These are phyloP conservation scores for Leucoagaricus sp. DNA, from an alignment of 1,284 basidiomycete genomes.

Conservation along the genomic window DNA sequence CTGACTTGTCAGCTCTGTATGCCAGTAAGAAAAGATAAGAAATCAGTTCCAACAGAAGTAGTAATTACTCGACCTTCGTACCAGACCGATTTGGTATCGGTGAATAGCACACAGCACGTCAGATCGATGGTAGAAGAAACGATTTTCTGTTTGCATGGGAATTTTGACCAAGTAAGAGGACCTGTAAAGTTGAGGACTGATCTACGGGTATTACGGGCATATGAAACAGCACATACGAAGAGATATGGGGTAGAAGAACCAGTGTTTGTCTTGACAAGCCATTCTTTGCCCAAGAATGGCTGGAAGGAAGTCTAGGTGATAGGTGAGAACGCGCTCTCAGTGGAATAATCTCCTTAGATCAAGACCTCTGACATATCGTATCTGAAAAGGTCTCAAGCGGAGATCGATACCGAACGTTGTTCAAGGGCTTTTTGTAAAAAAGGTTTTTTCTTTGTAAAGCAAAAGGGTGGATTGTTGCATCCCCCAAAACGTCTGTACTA, in stretches of 20 bases:
- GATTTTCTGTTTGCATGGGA: conserved; percentile 52
- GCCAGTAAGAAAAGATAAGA: conserved; percentile 3
- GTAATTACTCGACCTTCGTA: conserved; percentile 54
- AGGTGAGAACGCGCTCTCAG: not conserved
- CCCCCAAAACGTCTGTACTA: no score
- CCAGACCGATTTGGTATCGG: conserved; percentile 76
- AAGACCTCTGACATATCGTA: conserved; percentile 61
- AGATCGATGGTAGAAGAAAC: conserved; percentile 53
- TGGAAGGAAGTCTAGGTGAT: conserved; percentile 53
- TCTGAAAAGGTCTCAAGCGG: conserved; percentile 31
- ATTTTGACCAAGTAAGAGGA: not conserved
- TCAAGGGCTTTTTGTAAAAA: no score
- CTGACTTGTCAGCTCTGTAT: conserved; percentile 55
- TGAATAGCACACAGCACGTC: conserved; percentile 61
- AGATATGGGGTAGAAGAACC: conserved; percentile 65
- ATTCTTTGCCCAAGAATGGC: conserved; percentile 62
- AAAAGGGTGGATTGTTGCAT: no score
- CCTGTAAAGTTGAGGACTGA: conserved; percentile 6
- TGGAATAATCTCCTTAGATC: conserved; percentile 10
- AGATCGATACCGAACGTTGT: not conserved
- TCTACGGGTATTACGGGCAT: not conserved
- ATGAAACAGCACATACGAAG: conserved; percentile 49
- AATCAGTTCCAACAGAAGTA: conserved; percentile 6
- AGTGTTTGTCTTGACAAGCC: conserved; percentile 67
- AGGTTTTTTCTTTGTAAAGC: no score